Evolutionary conservation across 1,284 basidiomycete genomes (phyloP).

Genomic region (Trametes hirsuta): DNA sequence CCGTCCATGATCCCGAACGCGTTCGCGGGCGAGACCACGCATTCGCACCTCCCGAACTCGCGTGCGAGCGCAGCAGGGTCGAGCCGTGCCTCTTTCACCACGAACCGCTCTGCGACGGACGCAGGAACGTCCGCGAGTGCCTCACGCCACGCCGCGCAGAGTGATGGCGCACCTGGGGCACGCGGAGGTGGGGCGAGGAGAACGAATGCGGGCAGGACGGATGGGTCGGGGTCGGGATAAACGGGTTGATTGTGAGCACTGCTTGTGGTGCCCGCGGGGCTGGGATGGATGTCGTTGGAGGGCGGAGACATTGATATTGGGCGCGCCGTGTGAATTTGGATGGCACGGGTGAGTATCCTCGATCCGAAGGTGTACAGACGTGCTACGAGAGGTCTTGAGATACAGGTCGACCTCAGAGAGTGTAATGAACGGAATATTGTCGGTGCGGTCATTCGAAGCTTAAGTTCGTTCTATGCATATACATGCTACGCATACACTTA

Average conservation of each 20-base stretch:
- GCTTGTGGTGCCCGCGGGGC: not conserved
- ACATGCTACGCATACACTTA: no score
- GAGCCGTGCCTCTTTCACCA: slow-evolving; percentile 14
- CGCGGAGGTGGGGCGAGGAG: slow-evolving; percentile 14
- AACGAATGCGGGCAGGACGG: slow-evolving; percentile 11
- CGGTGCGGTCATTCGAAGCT: no score
- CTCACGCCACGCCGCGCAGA: slow-evolving; percentile 14
- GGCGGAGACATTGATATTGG: not conserved
- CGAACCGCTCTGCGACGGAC: slow-evolving; percentile 10
- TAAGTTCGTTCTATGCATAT: no score
- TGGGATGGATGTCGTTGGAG: not conserved
- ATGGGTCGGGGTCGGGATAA: slow-evolving; percentile 10
- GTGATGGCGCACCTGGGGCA: slow-evolving; percentile 1
- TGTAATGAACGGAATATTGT: no score
- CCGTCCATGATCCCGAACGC: slow-evolving; percentile 27
- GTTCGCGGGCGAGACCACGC: slow-evolving; percentile 27
- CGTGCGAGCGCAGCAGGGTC: slow-evolving; percentile 11
- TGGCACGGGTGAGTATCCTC: no score
- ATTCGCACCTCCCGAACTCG: slow-evolving; percentile 21
- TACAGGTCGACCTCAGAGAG: no score
- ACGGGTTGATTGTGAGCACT: not conserved
- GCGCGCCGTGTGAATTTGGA: no score
- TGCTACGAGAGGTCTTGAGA: no score
- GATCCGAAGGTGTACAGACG: no score
- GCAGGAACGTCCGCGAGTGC: slow-evolving; percentile 11